Base-by-base conservation (phyloP, 805 yeast genomes). In the Ogataea saltuana region DNA sequence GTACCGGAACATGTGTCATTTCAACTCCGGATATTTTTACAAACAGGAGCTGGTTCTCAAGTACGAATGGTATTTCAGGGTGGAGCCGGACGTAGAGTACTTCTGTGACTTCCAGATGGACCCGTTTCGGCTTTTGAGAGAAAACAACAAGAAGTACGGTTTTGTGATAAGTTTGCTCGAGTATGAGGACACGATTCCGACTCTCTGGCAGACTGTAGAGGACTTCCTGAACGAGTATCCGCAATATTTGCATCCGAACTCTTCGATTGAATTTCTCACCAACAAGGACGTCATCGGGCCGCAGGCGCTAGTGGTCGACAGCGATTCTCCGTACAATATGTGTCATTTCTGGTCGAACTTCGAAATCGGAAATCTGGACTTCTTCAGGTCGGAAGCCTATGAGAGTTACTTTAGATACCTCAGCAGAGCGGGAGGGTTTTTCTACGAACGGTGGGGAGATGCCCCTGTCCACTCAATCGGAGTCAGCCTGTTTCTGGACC, bases 361-460 rank as follows among this genome's bases (percentile, higher is more conserved):
- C 58, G 95, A 87, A 61, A 76, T 87, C 49, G 95, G 83, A 2
- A 74, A 76, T 50, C 69, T 87, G 56, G 74, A 81, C 47, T 81
- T 87, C 63, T 87, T 81, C 71, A 72, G 90, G 60, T 70, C 82
- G 26, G 76, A 83, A 33, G 76, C 74, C 22, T 87, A 87, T 63
- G 58, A 66, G 33, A 71, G 69, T 41, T 85, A 72, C 60, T 87
- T 86, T 59, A 75, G 83, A 20, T 69, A 68, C 60, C 70, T 87
- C 49, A 88, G 86, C 61, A 55, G 71, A 22, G 70, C 77, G 15
- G 90, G 88, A 36, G 93, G 93, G 4, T 86, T 87, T 59, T 84
- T 84, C 61, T 83, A 85, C 44, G 96, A 88, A 64, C 68, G 96
- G 45, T 89, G 97, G 97, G 97, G 97, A 12, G 97, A 89, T 66